These are phyloP conservation scores for Lithohypha guttulata DNA, from an alignment of 2,329 filamentous ascomycete genomes.

Conservation along the genomic window DNA sequence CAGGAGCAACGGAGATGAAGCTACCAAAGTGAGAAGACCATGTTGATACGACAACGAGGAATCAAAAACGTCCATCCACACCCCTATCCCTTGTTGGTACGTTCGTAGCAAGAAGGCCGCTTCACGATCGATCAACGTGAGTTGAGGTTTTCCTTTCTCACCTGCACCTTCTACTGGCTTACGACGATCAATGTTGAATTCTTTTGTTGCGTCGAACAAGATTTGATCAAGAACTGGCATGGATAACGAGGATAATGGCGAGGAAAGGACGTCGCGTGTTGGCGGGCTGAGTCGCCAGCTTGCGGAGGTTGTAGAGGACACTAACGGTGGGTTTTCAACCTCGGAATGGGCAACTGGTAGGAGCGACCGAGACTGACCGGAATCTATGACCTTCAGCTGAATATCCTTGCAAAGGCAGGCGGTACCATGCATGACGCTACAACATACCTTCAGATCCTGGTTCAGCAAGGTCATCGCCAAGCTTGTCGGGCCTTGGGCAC, in stretches of 20 bases:
- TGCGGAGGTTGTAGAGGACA: background rate
- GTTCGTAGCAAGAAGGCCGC: background rate
- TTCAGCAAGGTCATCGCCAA: background rate
- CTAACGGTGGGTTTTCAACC: background rate
- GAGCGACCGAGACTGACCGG: background rate
- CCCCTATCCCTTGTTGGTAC: background rate
- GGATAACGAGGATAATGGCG: background rate
- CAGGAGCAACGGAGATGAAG: slow-evolving; percentile 1
- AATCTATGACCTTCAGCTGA: background rate
- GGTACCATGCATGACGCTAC: background rate
- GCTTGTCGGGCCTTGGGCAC: background rate
- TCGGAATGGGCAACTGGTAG: background rate
- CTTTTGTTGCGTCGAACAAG: too few relatives aligned
- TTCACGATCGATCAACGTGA: background rate
- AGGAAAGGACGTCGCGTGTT: background rate
- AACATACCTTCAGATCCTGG: background rate
- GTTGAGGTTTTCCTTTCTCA: background rate
- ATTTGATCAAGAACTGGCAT: too few relatives aligned
- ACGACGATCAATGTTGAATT: too few relatives aligned
- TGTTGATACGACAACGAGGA: slow-evolving; percentile 1
- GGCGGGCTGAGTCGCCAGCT: background rate
- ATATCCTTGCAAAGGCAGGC: background rate
- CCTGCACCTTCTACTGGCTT: background rate
- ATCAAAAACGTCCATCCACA: slow-evolving; percentile 5
- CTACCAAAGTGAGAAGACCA: background rate